Evolutionary conservation across 257 asterid species (phyloP).

Genomic region (Linderniella brevidens): DNA sequence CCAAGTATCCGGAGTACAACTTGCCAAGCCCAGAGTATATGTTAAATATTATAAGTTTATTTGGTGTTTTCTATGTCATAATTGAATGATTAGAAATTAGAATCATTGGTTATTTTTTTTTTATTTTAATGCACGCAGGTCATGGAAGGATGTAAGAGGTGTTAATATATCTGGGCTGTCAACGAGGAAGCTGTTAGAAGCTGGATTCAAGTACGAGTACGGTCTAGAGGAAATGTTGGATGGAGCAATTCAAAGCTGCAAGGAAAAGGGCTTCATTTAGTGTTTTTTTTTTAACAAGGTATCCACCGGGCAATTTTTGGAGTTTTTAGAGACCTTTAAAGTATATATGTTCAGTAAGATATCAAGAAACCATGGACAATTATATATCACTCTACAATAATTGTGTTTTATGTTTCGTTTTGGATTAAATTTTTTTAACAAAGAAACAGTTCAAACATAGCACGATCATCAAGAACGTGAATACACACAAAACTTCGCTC

Average conservation of each 20-base stretch:
- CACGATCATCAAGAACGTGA: no score
- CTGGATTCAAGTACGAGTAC: slow-evolving; percentile 32
- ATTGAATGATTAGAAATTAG: neutral
- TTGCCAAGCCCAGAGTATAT: slow-evolving; percentile 37
- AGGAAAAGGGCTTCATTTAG: slow-evolving; percentile 20
- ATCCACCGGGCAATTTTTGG: no score
- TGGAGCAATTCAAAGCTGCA: slow-evolving; percentile 37
- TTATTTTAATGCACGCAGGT: slow-evolving; percentile 1
- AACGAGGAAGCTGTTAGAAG: slow-evolving; percentile 26
- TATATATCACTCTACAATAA: no score
- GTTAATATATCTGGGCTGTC: slow-evolving; percentile 23
- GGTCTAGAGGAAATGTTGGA: slow-evolving; percentile 48
- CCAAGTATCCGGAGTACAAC: slow-evolving; percentile 28
- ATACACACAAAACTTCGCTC: no score
- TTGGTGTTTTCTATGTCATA: no score
- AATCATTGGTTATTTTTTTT: neutral
- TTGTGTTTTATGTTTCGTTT: no score
- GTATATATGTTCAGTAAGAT: no score
- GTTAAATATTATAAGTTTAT: neutral
- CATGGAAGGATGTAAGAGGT: slow-evolving; percentile 21
- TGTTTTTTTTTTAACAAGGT: no score
- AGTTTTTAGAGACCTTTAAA: no score
- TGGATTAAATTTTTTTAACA: no score
- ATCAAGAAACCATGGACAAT: no score
- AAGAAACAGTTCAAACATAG: no score